Conservation (phyloP, 1,284 basidiomycete genomes). For the Rhodotorula sp. region DNA sequence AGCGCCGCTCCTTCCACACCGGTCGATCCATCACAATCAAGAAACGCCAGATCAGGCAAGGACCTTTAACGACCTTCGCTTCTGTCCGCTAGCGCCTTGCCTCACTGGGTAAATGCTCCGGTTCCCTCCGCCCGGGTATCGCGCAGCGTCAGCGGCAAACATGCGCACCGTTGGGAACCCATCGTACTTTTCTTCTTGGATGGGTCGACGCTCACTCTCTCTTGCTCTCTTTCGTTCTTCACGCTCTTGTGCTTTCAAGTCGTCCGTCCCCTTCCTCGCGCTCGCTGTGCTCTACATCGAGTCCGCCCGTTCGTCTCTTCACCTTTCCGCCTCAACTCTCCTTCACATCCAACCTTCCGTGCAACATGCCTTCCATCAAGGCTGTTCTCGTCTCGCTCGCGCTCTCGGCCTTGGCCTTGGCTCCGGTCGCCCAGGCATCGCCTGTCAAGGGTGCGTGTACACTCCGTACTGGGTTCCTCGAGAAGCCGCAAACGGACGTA, state of each 20-base stretch:
- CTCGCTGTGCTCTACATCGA: conserved; percentile 1
- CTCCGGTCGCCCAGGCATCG: conserved; percentile 9
- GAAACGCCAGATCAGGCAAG: neutral
- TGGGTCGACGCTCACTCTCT: neutral
- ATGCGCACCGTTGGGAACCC: too few species aligned
- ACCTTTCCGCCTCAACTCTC: neutral
- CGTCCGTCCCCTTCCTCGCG: neutral
- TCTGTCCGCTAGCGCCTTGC: neutral
- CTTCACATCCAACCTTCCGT: neutral
- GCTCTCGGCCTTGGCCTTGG: conserved; percentile 14
- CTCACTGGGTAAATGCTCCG: neutral
- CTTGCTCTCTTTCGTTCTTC: neutral
- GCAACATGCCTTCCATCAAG: conserved; percentile 27
- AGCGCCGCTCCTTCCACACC: neutral
- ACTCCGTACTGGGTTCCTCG: too few species aligned
- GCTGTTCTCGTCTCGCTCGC: conserved; percentile 18
- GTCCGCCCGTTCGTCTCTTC: neutral
- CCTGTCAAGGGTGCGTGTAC: conserved; percentile 11
- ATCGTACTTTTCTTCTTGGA: neutral
- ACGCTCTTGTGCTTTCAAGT: neutral
- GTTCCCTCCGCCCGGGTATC: neutral
- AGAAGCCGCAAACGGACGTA: neutral
- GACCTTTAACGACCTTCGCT: neutral
- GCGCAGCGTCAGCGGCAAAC: neutral
- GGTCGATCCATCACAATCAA: neutral